Base-by-base conservation (phyloP, 768 basidiomycete species). In the Mycena chlorophos region DNA sequence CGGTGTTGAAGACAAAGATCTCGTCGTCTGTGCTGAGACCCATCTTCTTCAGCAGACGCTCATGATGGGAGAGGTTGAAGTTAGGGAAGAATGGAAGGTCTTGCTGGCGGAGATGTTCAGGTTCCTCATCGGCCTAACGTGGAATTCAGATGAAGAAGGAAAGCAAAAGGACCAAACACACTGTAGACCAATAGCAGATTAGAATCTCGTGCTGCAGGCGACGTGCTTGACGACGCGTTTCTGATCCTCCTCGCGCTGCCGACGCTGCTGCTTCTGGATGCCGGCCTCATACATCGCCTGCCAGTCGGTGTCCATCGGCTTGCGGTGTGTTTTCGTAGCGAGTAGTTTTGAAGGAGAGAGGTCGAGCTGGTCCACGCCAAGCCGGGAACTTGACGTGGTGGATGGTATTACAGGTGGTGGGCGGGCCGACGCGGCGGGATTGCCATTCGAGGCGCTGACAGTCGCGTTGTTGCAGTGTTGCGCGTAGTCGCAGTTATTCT, bases 1-100 rank as follows among this genome's bases (percentile, higher is more conserved):
- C 34, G 20, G 30, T 45, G 39, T 56, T 43, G 42, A 34, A 56
- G 22, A 56, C 25, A 13, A 17, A 19, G 28, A 56, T 46, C 19
- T 56, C 49, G 19, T 50, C 39, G 3, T 22, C 34, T 3, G 26
- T 19, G 19, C 2, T 22, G 17, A 56, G 49, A 0, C n/a, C 29
- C 25, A 55, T n/a, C 42, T 56, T 50, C 40, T 46, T 25, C 3
- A 56, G 42, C 5, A 51, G 23, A 3, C 14, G 10, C 0, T 39
- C 40, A 26, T 39, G 17, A 16, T 27, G 26, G 6, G 42, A 40
- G 10, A 46, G 26, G 34, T 56, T 56, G 23, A 51, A 26, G 3
- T 27, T 31, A n/a, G 16, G 23, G 3, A 23, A 26, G 31, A 6
- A 6, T 1, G 49, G 4, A 8, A 47, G 27, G 2, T 47, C 49